These are phyloP conservation scores for Corchorus olitorius DNA, from an alignment of 345 rosid genomes.

Conservation along the genomic window DNA sequence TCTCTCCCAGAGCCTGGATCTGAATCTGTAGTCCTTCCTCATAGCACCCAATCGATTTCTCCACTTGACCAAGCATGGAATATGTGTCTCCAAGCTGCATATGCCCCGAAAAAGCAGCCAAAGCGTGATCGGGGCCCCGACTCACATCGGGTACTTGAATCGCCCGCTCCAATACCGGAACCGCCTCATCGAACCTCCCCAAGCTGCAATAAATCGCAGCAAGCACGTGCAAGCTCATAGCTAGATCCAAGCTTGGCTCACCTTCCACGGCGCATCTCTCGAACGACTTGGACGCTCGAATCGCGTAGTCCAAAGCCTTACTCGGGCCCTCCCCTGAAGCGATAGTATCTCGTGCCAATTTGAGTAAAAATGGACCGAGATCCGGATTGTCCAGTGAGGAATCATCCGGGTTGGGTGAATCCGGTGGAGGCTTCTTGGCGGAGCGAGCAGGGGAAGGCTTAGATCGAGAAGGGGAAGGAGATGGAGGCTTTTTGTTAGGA, in stretches of 20 bases:
- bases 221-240: conserved; percentile 93
- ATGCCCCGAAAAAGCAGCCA: conserved; percentile 89
- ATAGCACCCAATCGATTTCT: conserved; percentile 76
- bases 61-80: conserved; percentile 96
- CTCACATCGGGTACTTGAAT: conserved; percentile 72
- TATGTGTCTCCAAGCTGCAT: conserved; percentile 98
- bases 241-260: conserved; percentile 88
- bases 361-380: conserved; percentile 96
- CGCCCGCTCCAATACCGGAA: conserved; percentile 83
- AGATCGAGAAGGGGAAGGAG: conserved; percentile 84
- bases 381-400: conserved; percentile 94
- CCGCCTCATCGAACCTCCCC: conserved; percentile 93
- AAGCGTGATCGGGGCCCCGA: conserved; percentile 83
- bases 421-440: conserved; percentile 72
- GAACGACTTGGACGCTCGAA: conserved; percentile 87
- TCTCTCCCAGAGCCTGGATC: conserved; percentile 92
- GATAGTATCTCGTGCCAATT: conserved; percentile 90
- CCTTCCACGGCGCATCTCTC: conserved; percentile 77
- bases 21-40: conserved; percentile 94
- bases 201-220: conserved; percentile 95
- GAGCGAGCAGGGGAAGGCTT: conserved; percentile 77
- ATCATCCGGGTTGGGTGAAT: conserved; percentile 58
- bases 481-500: conserved; percentile 57
- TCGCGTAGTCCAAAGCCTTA: conserved; percentile 88
- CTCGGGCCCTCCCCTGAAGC: conserved; percentile 94